A percentile compares a stretch with the other conserved stretches of the same genome.
Conservation (phyloP, 2,329 filamentous ascomycete genomes). For the Fusarium irregulare region DNA sequence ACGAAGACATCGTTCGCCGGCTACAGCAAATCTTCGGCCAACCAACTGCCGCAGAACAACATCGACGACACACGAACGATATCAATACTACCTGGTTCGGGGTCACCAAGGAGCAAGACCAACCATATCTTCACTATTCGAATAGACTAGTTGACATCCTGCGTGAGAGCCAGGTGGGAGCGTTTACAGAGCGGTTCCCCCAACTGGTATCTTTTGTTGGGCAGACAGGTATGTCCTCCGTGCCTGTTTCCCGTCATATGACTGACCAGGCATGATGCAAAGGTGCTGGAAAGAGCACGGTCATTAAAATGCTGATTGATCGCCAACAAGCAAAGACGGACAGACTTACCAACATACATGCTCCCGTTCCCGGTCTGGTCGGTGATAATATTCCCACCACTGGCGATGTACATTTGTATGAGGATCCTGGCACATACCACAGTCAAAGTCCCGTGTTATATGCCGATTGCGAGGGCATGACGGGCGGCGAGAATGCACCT, state of each 20-base stretch:
- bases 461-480: neutral
- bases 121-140: neutral
- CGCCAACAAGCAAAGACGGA: neutral
- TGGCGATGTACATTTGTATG: neutral
- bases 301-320: neutral
- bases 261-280: neutral
- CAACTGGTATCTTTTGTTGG: neutral
- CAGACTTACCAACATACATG: neutral
- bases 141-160: neutral
- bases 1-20: neutral
- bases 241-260: neutral
- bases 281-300: neutral
- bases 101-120: neutral
- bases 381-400: neutral
- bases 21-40: neutral
- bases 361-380: neutral
- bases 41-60: neutral
- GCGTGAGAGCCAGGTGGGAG: neutral
- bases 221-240: neutral
- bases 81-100: neutral
- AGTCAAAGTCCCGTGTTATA: neutral
- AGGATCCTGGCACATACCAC: neutral
- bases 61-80: neutral
- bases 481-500: neutral
- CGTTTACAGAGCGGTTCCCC: neutral